Conservation (phyloP, 2,329 filamentous ascomycete genomes). For the Cadophora sp. region DNA sequence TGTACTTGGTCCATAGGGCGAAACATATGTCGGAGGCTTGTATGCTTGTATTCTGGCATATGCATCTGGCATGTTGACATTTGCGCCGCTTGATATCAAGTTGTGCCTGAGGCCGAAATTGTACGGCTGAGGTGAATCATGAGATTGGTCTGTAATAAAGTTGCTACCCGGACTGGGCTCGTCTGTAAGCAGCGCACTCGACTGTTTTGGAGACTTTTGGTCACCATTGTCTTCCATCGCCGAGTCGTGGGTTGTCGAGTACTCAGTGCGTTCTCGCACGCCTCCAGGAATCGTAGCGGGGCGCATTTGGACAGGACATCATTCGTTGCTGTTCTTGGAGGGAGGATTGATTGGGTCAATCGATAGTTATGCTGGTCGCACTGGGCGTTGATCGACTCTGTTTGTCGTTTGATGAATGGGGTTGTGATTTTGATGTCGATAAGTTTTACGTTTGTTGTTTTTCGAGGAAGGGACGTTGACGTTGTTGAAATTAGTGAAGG, state of each 20-base stretch:
- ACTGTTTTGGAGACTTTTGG: not conserved
- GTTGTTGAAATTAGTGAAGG: conserved; percentile 4
- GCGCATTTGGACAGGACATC: conserved; percentile 4
- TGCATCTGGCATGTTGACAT: not conserved
- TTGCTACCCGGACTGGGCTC: not conserved
- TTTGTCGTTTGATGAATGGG: not conserved
- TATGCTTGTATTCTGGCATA: conserved; percentile 2
- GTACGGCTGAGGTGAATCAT: not conserved
- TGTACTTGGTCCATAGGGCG: not conserved
- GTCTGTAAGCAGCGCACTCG: not conserved
- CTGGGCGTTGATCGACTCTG: not conserved
- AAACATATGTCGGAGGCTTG: conserved; percentile 1
- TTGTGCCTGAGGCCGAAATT: conserved; percentile 4
- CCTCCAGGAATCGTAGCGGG: not conserved
- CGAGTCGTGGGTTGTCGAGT: not conserved
- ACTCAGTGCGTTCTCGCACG: not conserved
- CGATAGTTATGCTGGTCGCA: not conserved
- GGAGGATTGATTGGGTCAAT: not conserved
- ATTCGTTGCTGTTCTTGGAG: not conserved
- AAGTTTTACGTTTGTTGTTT: conserved; percentile 13
- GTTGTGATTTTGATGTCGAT: not conserved
- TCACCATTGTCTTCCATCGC: not conserved
- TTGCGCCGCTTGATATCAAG: not conserved
- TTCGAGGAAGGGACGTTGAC: conserved; percentile 13
- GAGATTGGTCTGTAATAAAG: not conserved